Conservation (phyloP, 1,284 basidiomycete species). For the Puccinia novopanici region DNA sequence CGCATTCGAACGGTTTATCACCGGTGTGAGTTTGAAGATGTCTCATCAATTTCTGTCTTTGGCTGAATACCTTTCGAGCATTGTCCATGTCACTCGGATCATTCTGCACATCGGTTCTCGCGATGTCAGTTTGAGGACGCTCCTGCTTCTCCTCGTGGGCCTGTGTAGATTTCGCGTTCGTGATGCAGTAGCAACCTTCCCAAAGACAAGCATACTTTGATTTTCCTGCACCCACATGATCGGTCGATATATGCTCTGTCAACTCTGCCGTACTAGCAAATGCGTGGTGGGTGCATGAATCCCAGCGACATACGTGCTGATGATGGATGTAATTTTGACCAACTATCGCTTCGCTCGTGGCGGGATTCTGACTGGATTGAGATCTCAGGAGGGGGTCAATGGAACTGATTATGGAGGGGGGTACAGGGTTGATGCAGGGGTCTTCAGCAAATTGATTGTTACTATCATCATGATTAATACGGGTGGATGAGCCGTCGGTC, state of each 20-base stretch:
- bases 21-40: conserved; percentile 55
- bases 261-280: conserved; percentile 56
- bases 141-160: background rate
- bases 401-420: too few relatives aligned
- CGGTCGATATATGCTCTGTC: conserved; percentile 56
- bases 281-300: conserved; percentile 9
- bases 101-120: conserved; percentile 20
- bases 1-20: conserved; percentile 57
- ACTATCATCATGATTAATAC: background rate
- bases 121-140: background rate
- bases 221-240: conserved; percentile 58
- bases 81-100: conserved; percentile 37
- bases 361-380: background rate
- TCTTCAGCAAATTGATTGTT: background rate
- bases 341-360: background rate
- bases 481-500: background rate
- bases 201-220: conserved; percentile 58
- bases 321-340: background rate
- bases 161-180: background rate
- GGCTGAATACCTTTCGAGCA: conserved; percentile 54
- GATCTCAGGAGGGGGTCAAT: conserved; percentile 5
- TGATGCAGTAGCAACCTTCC: conserved; percentile 55
- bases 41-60: conserved; percentile 59
- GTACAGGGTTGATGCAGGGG: background rate
- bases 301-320: conserved; percentile 32